These are phyloP conservation scores for Fusarium sp. DNA, from an alignment of 2,329 filamentous ascomycete genomes.

Conservation along the genomic window DNA sequence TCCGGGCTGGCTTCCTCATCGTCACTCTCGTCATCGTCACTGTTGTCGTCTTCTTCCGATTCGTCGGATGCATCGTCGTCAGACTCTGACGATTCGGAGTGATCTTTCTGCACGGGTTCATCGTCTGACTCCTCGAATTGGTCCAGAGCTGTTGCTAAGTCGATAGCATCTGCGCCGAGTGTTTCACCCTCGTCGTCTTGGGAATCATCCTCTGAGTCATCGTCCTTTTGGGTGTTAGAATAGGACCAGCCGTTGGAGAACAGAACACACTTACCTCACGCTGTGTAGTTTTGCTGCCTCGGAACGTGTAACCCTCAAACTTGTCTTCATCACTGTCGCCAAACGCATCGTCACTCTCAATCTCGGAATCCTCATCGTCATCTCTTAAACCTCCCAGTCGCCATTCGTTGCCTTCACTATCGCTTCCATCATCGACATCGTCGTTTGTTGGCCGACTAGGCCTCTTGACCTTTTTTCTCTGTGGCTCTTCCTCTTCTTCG, in stretches of 20 bases:
- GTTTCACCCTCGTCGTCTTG: slow-evolving; percentile 66
- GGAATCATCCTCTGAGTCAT: slow-evolving; percentile 66
- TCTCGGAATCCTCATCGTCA: slow-evolving; percentile 70
- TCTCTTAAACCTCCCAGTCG: slow-evolving; percentile 70
- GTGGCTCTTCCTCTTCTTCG: slow-evolving; percentile 58
- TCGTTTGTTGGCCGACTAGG: slow-evolving; percentile 53
- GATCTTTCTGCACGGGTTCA: slow-evolving; percentile 57
- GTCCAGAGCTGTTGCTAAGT: slow-evolving; percentile 66
- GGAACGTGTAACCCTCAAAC: slow-evolving; percentile 76
- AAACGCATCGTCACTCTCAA: slow-evolving; percentile 81
- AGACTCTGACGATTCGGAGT: slow-evolving; percentile 56
- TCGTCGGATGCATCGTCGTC: slow-evolving; percentile 53
- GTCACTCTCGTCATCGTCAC: slow-evolving; percentile 58
- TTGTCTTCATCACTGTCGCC: slow-evolving; percentile 87
- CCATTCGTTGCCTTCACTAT: slow-evolving; percentile 89
- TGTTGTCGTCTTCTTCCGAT: slow-evolving; percentile 57
- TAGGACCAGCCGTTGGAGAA: neutral
- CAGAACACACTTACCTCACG: slow-evolving; percentile 37
- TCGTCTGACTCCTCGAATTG: slow-evolving; percentile 62
- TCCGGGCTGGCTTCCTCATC: slow-evolving; percentile 58
- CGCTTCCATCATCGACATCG: slow-evolving; percentile 77
- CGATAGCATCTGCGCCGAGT: slow-evolving; percentile 67
- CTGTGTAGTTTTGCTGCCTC: slow-evolving; percentile 55
- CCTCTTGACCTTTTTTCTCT: slow-evolving; percentile 54
- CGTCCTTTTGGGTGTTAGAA: slow-evolving; percentile 49